Evolutionary conservation across 2,329 filamentous ascomycete genomes (phyloP).

Genomic region (Fusarium sp.): DNA sequence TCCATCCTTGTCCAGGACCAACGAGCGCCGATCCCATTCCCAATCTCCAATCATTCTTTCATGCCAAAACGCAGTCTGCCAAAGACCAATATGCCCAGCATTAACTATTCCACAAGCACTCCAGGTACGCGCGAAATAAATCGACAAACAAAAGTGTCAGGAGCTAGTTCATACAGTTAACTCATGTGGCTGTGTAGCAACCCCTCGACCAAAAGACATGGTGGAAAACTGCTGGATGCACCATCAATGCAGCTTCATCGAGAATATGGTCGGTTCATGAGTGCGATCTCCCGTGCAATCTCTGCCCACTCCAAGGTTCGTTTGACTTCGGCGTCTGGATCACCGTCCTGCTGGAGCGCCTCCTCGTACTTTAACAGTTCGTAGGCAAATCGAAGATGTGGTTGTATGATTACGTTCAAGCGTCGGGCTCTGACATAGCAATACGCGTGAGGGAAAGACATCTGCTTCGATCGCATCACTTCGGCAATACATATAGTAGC

Average conservation of each 20-base stretch:
- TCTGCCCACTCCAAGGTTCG: conserved; percentile 92
- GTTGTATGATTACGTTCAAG: conserved; percentile 97
- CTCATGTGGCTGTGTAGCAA: background rate
- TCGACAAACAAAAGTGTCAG: background rate
- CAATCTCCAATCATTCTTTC: background rate
- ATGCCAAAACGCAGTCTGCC: background rate
- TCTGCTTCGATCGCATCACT: conserved; percentile 82
- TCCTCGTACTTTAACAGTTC: conserved; percentile 98
- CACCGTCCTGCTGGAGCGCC: conserved; percentile 65
- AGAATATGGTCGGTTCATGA: conserved; percentile 95
- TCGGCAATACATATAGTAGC: conserved; percentile 99
- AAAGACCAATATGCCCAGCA: background rate
- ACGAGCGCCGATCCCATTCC: conserved; percentile 19
- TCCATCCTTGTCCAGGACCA: background rate
- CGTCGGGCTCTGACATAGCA: conserved; percentile 93
- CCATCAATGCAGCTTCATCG: conserved; percentile 53
- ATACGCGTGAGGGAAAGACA: conserved; percentile 93
- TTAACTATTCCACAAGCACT: background rate
- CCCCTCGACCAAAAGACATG: background rate
- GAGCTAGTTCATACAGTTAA: background rate
- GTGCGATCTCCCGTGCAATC: conserved; percentile 87
- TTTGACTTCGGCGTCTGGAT: conserved; percentile 57
- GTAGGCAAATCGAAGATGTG: conserved; percentile 92
- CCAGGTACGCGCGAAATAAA: background rate
- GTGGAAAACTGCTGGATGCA: background rate